Percentiles rank a stretch among this genome's conserved stretches.
phyloP scores from a whole-genome alignment of 306 rosid species.

The Cucurbita pepo region DNA sequence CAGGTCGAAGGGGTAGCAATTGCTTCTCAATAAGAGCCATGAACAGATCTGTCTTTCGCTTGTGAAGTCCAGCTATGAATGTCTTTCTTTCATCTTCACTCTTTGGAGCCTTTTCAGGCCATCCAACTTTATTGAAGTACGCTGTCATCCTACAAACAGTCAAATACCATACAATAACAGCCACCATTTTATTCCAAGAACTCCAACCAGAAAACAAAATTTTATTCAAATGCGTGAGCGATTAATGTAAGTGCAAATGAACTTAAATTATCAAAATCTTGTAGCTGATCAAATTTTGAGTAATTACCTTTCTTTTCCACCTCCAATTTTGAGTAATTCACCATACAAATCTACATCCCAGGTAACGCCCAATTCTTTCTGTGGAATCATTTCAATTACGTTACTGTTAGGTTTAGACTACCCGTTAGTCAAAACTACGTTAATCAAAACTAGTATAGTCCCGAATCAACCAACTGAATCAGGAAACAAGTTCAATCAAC shows the following conservation, averaged over 20 bases:
- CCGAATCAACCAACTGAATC: background rate
- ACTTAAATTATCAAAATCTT: background rate
- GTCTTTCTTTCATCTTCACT: slow-evolving; percentile 62
- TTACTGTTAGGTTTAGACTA: background rate
- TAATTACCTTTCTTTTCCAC: slow-evolving; percentile 86
- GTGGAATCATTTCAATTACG: slow-evolving; percentile 6
- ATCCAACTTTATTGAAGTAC: slow-evolving; percentile 75
- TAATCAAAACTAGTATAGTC: background rate
- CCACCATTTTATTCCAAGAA: background rate
- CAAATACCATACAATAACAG: background rate
- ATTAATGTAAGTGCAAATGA: background rate
- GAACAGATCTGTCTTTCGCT: slow-evolving; percentile 80
- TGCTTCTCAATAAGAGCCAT: slow-evolving; percentile 91
- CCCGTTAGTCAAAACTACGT: background rate
- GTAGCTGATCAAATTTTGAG: background rate
- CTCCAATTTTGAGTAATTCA: slow-evolving; percentile 91
- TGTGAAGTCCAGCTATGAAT: slow-evolving; percentile 86
- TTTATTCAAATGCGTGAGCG: background rate
- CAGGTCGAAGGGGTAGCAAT: slow-evolving; percentile 89
- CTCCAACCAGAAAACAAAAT: background rate
- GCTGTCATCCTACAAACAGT: slow-evolving; percentile 66
- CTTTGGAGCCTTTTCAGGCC: slow-evolving; percentile 80
- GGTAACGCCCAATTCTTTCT: slow-evolving; percentile 76
- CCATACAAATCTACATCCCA: slow-evolving; percentile 98
- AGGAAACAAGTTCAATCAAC: background rate